Base-by-base conservation (phyloP, 768 basidiomycete species). In the Hygrophorus pudorinus region DNA sequence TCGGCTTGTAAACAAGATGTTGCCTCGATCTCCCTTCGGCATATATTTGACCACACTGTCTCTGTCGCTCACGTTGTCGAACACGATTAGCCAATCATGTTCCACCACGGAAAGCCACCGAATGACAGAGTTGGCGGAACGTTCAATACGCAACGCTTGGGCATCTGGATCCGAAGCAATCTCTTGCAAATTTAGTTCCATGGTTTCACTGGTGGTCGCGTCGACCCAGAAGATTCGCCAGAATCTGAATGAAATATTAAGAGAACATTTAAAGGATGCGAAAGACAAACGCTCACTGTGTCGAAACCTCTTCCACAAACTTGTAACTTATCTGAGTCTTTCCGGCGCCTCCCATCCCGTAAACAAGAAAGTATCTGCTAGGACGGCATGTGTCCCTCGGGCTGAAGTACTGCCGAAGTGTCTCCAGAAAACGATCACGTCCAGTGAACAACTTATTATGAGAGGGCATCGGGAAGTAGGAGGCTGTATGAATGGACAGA, bases 171-270 rank as follows among this genome's bases (percentile, higher is more conserved):
- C 40, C 1, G 8, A 37, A 16, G 20, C 42, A 24, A 47, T 45
- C 32, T 21, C 39, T 38, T 31, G 37, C 11, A 51, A 44, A 38
- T 45, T 48, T n/a, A 29, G 30, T 20, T 39, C 18, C 6, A 55
- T 46, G 14, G 50, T 53, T 9, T 51, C 46, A 12, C 40, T 30
- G 8, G 45, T 49, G 17, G 56, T 49, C 13, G 55, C 53, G 49
- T 57, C 56, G 51, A 57, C 44, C 52, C 54, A 57, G 34, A 56
- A 56, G 16, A 53, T 46, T n/a, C 44, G 14, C 42, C 40, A 49
- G 39, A 55, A 55, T 16, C 55, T 52, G 35, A 42, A 33, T 4
- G 24, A 31, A 29, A 20, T 32, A 27, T 18, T 20, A 9, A 33
- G 4, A 31, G 16, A 24, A 7, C 24, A 24, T 3, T 24, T 7